Base-by-base conservation (phyloP, 1,284 basidiomycete species). In the Schizophyllum commune region DNA sequence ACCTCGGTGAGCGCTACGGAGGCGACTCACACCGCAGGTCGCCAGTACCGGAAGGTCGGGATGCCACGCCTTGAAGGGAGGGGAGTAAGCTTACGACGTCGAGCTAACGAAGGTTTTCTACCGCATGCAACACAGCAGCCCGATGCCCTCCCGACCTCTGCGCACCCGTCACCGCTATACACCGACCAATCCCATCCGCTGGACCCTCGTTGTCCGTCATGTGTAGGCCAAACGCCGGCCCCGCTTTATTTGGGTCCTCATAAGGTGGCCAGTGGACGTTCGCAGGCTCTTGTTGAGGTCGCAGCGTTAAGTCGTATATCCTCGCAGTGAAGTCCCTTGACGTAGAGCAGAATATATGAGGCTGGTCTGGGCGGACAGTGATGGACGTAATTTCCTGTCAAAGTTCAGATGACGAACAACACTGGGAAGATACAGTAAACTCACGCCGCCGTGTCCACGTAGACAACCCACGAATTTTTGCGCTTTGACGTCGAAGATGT, bases 381-480 rank as follows among this genome's bases (percentile, higher is more conserved):
- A 91, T 80, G 9, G 83, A 84, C 1, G 85, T 89, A 59, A 91
- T 88, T 51, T 79, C 75, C 88, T 89, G 65, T 27, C n/a, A 54
- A 13, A 21, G 2, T 22, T 58, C 19, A 53, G 51, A 63, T 22
- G 56, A 58, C 21, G 63, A 32, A 65, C 59, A 67, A 58, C 2
- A 55, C 34, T 7, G 22, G n/a, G 56, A 17, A 6, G 55, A 13
- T 60, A 21, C 58, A 27, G n/a, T n/a, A n/a, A n/a, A n/a, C n/a
- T 71, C 72, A 88, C 88, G 34, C 83, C 85, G 27, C 88, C 88
- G 67, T 91, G 89, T 1, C 88, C 88, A 58, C 83, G 81, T 34
- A 87, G 72, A 61, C 72, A 74, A 13, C 83, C 78, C 2, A 79
- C 61, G 8, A 84, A 62, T 2, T 70, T 68, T 34, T 73, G 72